phyloP scores from a whole-genome alignment of 2,329 filamentous ascomycete genomes.

The Nemania abortiva region DNA sequence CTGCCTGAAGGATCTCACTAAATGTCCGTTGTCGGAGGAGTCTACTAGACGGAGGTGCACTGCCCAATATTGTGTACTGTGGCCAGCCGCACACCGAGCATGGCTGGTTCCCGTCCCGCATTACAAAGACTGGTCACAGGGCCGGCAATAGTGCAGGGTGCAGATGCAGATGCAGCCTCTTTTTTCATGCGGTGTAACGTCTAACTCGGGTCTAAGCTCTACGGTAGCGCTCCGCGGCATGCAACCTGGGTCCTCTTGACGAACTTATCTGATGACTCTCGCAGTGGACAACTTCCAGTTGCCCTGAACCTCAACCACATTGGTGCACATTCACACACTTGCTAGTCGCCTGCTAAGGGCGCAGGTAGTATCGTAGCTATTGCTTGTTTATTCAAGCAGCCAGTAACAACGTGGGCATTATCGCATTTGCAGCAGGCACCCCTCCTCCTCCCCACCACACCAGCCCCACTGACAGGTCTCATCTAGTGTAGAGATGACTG shows the following conservation, averaged over 20 bases:
- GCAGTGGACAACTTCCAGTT: neutral
- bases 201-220: neutral
- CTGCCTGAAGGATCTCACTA: constrained; percentile 4
- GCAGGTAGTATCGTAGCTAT: neutral
- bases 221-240: neutral
- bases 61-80: neutral
- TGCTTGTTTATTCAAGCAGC: neutral
- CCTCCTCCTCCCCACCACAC: constrained; percentile 1
- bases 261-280: constrained; percentile 1
- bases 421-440: neutral
- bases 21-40: constrained; percentile 32
- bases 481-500: neutral
- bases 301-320: no score
- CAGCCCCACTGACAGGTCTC: constrained; percentile 24
- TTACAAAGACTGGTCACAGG: constrained; percentile 32
- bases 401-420: constrained; percentile 7
- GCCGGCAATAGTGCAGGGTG: constrained; percentile 21
- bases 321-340: no score
- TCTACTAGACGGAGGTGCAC: neutral
- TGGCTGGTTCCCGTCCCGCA: neutral
- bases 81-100: constrained; percentile 1
- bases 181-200: constrained; percentile 22
- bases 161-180: constrained; percentile 11
- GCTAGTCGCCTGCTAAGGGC: neutral
- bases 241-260: neutral